Evolutionary conservation across 257 asterid genomes (phyloP).

Genomic region (Capsicum baccatum): DNA sequence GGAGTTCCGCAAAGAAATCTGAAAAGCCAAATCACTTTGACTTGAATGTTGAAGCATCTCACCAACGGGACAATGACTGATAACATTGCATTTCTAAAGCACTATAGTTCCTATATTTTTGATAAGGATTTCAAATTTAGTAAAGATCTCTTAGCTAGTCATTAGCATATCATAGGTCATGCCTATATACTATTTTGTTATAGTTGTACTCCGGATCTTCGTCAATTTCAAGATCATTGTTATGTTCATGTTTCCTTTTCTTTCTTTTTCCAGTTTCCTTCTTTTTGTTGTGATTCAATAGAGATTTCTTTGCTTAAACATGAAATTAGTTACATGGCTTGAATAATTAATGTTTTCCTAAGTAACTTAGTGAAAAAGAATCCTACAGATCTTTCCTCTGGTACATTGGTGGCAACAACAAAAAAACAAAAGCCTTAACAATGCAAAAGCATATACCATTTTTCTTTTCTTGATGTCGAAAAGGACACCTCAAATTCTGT

Average conservation of each 20-base stretch:
- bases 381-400: not conserved
- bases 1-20: slow-evolving; percentile 15
- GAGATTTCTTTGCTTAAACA: not conserved
- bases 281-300: not conserved
- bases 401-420: slow-evolving; percentile 15
- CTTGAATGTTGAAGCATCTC: slow-evolving; percentile 33
- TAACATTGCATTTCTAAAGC: slow-evolving; percentile 20
- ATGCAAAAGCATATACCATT: not conserved
- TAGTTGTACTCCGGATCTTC: not conserved
- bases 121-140: slow-evolving; percentile 22
- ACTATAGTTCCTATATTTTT: not conserved
- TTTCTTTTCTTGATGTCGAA: not conserved
- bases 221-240: not conserved
- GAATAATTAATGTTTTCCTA: slow-evolving; percentile 15
- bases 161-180: slow-evolving; percentile 7
- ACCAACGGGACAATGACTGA: not conserved
- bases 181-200: not conserved
- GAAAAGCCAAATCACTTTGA: slow-evolving; percentile 29
- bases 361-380: not conserved
- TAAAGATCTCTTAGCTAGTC: not conserved
- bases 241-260: not conserved
- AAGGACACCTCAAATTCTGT: slow-evolving; percentile 11
- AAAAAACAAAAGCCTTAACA: not conserved
- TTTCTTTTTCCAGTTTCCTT: not conserved
- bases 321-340: not conserved